Conservation (phyloP, 139 green algal species). For the Asterochloris erici region DNA sequence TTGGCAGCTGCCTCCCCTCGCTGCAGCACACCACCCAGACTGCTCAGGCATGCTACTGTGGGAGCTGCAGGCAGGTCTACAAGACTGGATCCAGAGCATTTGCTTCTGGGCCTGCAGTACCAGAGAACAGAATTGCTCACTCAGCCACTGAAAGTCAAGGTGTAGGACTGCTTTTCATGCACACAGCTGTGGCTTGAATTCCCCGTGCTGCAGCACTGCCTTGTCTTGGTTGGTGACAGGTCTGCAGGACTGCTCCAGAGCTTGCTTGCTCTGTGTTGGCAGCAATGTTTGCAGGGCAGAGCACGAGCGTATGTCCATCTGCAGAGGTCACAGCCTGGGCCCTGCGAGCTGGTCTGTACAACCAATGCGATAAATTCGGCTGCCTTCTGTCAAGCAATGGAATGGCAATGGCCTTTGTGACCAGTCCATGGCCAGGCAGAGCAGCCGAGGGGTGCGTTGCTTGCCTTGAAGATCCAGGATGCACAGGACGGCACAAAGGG, state of each 20-base stretch:
- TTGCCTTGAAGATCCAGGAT: slow-evolving; percentile 82
- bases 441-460: not conserved
- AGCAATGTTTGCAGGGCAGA: too few relatives aligned
- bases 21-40: slow-evolving; percentile 32
- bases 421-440: not conserved
- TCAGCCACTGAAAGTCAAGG: too few relatives aligned
- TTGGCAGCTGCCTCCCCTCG: slow-evolving; percentile 59
- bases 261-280: too few relatives aligned
- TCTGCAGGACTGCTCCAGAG: too few relatives aligned
- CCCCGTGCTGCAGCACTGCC: too few relatives aligned
- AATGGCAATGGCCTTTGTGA: not conserved
- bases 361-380: not conserved
- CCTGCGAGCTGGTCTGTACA: not conserved
- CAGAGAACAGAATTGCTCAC: not conserved
- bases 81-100: not conserved
- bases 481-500: slow-evolving; percentile 72
- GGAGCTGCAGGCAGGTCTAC: not conserved
- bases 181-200: too few relatives aligned
- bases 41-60: not conserved
- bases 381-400: not conserved
- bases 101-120: too few relatives aligned
- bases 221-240: too few relatives aligned
- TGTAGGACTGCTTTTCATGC: too few relatives aligned
- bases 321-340: too few relatives aligned
- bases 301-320: too few relatives aligned